Base-by-base conservation (phyloP, 495 filamentous ascomycete species). In the Aspergillus ellipticus region DNA sequence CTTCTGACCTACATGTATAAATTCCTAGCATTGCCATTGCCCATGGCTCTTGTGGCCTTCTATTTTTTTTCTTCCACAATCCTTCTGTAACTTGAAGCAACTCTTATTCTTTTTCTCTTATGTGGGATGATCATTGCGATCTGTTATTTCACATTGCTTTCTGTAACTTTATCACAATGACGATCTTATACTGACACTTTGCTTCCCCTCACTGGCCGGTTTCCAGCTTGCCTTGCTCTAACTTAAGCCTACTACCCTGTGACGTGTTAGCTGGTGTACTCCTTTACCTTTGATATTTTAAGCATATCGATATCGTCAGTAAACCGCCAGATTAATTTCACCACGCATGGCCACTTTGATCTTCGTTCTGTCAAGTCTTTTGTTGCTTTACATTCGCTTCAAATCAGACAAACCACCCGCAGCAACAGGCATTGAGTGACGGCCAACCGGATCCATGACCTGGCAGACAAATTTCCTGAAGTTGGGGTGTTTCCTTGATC, bases 91-190 rank as follows among this genome's bases (percentile, higher is more conserved):
- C 28, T 29, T 37, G 21, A 24, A 43, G 43, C 41, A 43, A n/a
- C 42, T 42, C 66, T 52, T 51, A 60, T 59, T 70, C n/a, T n/a
- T 53, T 41, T 24, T 31, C 43, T 48, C 50, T 53, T 43, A n/a
- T 16, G 45, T 54, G 35, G 49, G 55, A 56, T 45, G 45, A 46
- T 55, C 15, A 51, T 48, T 24, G 49, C 55, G 55, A 57, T 47
- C 45, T 42, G 26, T 20, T 59, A 42, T 41, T 49, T 21, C 28
- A 46, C 49, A 35, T 26, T 19, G 45, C 56, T 62, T 59, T 45
- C 61, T 73, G 69, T 73, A 73, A 69, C 66, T 71, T 65, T 74
- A 73, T 26, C 49, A 57, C 42, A 9, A 57, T 62, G 58, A 71
- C 70, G 60, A 73, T 70, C 13, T 42, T 28, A 21, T 37, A 22